Evolutionary conservation across 2,329 filamentous ascomycete genomes (phyloP).

Genomic region (Phialophora verrucosa): DNA sequence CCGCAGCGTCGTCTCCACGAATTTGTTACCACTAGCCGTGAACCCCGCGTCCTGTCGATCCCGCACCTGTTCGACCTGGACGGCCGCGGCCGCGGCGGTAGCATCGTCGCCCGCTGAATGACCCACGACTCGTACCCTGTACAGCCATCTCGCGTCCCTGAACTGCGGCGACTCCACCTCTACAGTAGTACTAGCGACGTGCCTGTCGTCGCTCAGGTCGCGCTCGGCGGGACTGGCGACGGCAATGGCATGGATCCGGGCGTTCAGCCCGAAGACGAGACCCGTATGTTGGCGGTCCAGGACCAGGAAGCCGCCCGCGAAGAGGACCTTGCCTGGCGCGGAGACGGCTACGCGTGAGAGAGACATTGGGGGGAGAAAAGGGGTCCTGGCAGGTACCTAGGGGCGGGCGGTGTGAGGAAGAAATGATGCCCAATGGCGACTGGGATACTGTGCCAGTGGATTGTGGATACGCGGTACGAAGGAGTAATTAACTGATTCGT

Average conservation of each 20-base stretch:
- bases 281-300: constrained; percentile 86
- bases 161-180: constrained; percentile 89
- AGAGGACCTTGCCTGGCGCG: constrained; percentile 92
- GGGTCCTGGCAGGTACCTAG: too few species aligned
- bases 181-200: neutral
- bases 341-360: constrained; percentile 67
- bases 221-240: neutral
- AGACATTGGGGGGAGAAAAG: constrained; percentile 37
- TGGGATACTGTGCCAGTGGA: too few species aligned
- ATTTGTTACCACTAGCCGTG: constrained; percentile 66
- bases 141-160: constrained; percentile 82
- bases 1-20: constrained; percentile 88
- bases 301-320: constrained; percentile 93
- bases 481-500: too few species aligned
- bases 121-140: constrained; percentile 67
- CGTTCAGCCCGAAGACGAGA: constrained; percentile 68
- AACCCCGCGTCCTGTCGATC: constrained; percentile 37
- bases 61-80: constrained; percentile 65
- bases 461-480: too few species aligned
- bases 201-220: neutral
- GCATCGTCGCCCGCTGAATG: constrained; percentile 66
- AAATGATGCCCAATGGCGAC: neutral
- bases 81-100: constrained; percentile 75
- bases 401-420: neutral
- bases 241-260: constrained; percentile 66